Evolutionary conservation across 1,284 basidiomycete genomes (phyloP), one percentile per base, ranked within the genome.

Genomic region (Tausonia pullulans): DNA sequence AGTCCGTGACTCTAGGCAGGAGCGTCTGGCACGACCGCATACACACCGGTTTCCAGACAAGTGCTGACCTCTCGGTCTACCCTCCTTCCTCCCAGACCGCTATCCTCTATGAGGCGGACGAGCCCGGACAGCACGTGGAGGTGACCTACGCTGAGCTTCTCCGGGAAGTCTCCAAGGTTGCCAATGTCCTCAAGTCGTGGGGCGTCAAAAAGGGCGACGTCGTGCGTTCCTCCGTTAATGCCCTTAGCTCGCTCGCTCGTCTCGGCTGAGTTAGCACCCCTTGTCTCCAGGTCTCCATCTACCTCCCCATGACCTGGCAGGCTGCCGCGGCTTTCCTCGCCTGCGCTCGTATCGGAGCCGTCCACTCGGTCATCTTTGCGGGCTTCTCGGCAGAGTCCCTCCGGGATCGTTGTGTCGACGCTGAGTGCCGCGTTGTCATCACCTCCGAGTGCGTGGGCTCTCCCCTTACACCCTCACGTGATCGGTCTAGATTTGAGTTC

Each of bases 341-440:
- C 27, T 98, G 94, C 77, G 94, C 95, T 5, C 87, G 95, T 71
- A 90, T 98, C 72, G 96, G 95, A 62, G 95, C 96, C 41, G 81
- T 98, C 63, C 96, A 98, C 80, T 96, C 92, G n/a, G 95, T 98
- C 73, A 87, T 98, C 69, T 98, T 98, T 72, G 95, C 95, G 60
- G 95, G 96, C 13, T 98, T 98, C 81, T 92, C 88, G 8, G 86
- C 94, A n/a, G 96, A 98, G 78, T 90, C 90, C 9, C 85, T 98
- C 64, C 85, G 95, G 61, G 96, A 98, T 78, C 87, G 96, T 67
- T 84, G 94, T 52, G 83, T 86, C 66, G 96, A 98, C 78, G 96
- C 94, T 79, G 82, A 83, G 71, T 90, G 86, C 49, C 84, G 86
- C 63, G 90, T 98, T 9, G 81, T 98, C 68, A 92, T 98, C 74